These are phyloP conservation scores for Pseudotulostoma volvatum DNA, from an alignment of 495 filamentous ascomycete species.

Conservation along the genomic window DNA sequence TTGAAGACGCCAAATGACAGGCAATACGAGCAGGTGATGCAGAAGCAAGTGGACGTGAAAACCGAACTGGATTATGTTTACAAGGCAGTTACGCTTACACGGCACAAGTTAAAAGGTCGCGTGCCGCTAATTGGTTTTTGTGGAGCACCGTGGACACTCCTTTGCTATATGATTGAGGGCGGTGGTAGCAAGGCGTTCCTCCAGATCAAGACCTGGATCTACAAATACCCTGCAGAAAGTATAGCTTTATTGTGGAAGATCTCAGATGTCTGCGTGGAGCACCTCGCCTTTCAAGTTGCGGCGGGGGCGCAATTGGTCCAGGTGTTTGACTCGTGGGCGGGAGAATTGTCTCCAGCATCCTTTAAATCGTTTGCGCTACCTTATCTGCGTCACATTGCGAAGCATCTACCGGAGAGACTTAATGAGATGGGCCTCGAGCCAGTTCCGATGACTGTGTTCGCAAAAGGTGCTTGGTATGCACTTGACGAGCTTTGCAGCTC, in stretches of 20 bases:
- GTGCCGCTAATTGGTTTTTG: constrained; percentile 97
- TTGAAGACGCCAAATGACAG: constrained; percentile 58
- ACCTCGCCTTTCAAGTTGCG: constrained; percentile 77
- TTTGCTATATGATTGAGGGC: constrained; percentile 98
- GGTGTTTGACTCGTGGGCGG: constrained; percentile 98
- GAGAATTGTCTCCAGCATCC: constrained; percentile 67
- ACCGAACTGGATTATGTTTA: constrained; percentile 83
- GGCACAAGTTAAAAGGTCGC: constrained; percentile 69
- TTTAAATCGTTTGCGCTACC: constrained; percentile 77
- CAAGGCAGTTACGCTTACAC: constrained; percentile 80
- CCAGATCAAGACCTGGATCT: constrained; percentile 87
- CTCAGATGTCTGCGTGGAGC: constrained; percentile 80
- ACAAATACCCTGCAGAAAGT: constrained; percentile 66
- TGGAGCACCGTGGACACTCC: constrained; percentile 87
- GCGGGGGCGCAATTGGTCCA: constrained; percentile 87
- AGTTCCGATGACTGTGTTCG: constrained; percentile 98
- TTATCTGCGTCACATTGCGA: constrained; percentile 69
- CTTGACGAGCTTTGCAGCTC: constrained; percentile 73
- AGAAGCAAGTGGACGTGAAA: constrained; percentile 64
- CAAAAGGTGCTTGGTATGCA: constrained; percentile 98
- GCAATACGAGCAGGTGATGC: constrained; percentile 64
- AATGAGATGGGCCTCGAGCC: constrained; percentile 53
- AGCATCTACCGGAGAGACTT: constrained; percentile 55
- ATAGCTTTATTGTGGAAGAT: constrained; percentile 79
- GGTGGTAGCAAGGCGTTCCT: constrained; percentile 88